Percentiles rank a stretch among this genome's conserved stretches.
These are phyloP conservation scores for Nitzschia sp. DNA, from an alignment of 108 stramenopile species.

Conservation along the genomic window DNA sequence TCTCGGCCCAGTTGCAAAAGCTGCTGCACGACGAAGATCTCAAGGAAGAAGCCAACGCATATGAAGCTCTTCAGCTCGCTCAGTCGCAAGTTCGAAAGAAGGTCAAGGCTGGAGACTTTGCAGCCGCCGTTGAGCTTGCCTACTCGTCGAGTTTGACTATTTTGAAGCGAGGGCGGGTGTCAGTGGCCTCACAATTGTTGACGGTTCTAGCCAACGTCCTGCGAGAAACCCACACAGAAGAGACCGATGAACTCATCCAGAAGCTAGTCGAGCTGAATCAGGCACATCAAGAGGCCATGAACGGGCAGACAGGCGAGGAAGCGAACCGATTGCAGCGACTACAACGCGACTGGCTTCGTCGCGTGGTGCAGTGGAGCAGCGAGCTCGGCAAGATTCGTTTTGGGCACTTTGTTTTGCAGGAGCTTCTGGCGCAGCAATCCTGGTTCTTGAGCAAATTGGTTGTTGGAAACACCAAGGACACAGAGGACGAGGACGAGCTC, in stretches of 20 bases:
- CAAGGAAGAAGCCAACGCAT: conserved; percentile 76
- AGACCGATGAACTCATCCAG: conserved; percentile 58
- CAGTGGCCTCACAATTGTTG: conserved; percentile 76
- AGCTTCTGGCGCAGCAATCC: conserved; percentile 63
- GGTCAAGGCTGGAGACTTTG: conserved; percentile 61
- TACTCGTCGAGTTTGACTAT: conserved; percentile 49
- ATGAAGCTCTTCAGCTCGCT: conserved; percentile 86
- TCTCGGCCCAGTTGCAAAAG: conserved; percentile 53
- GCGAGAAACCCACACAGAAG: conserved; percentile 72
- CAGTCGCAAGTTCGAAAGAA: conserved; percentile 77
- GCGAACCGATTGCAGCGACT: conserved; percentile 65
- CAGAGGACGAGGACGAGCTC: conserved; percentile 46
- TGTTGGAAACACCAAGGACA: conserved; percentile 9
- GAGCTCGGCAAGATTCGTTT: conserved; percentile 63
- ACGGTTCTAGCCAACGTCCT: conserved; percentile 62
- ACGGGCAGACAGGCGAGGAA: conserved; percentile 45
- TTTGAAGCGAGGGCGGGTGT: conserved; percentile 59
- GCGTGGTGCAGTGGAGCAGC: conserved; percentile 66
- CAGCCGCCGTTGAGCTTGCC: conserved; percentile 57
- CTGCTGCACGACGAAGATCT: conserved; percentile 45
- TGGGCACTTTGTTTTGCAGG: conserved; percentile 62
- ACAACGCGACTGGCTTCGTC: conserved; percentile 72
- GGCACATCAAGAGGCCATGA: conserved; percentile 63
- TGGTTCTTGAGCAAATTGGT: conserved; percentile 56
- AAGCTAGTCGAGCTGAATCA: conserved; percentile 50